These are phyloP conservation scores for Colletotrichum sp. DNA, from an alignment of 2,329 filamentous ascomycete genomes.

Conservation along the genomic window DNA sequence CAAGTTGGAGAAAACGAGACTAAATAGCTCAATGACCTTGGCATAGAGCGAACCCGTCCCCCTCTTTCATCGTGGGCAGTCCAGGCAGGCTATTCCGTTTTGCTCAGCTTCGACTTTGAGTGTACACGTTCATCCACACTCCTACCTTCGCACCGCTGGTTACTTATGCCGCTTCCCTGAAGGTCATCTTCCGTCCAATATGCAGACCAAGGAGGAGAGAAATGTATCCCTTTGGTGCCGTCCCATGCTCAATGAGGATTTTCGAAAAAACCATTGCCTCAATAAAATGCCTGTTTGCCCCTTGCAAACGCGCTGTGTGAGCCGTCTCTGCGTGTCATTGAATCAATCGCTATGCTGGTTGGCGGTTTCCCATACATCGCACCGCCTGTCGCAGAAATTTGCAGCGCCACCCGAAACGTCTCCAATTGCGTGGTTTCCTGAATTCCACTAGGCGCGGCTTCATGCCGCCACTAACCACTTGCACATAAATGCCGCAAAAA, in stretches of 20 bases:
- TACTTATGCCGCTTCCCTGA: background rate
- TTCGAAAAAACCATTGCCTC: background rate
- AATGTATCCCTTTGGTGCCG: background rate
- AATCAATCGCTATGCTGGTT: conserved; percentile 19
- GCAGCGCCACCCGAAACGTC: background rate
- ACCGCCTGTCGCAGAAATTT: background rate
- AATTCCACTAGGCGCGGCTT: background rate
- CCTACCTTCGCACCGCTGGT: background rate
- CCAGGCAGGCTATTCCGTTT: background rate
- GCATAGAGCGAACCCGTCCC: background rate
- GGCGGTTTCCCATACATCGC: conserved; percentile 3
- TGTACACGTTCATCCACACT: background rate
- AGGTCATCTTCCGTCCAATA: background rate
- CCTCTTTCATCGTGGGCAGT: background rate
- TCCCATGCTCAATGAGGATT: background rate
- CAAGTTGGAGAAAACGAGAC: background rate
- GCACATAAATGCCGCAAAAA: background rate
- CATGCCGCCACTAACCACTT: background rate
- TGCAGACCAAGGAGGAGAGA: background rate
- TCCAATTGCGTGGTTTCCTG: background rate
- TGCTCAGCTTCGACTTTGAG: background rate
- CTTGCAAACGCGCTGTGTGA: background rate
- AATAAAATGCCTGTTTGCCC: background rate
- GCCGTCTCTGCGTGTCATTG: background rate
- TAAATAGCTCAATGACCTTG: background rate